Base-by-base conservation (phyloP, 2,329 filamentous ascomycete genomes). In the Trichoderma aggressivum region DNA sequence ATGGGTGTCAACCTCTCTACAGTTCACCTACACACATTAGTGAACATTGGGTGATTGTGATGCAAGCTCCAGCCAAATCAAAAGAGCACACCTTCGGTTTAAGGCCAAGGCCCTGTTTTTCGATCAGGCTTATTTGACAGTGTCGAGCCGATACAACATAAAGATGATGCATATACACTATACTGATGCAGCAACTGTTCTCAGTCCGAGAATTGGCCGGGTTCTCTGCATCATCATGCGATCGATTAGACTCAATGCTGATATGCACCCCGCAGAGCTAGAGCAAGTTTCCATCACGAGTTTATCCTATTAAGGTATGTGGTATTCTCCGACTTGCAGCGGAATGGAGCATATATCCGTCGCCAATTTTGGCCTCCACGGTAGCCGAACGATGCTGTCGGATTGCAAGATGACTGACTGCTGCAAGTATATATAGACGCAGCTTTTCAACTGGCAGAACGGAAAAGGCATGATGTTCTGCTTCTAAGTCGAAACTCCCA, bases 241-340 rank as follows among this genome's bases (percentile, higher is more conserved):
- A 66, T 39, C 50, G 56, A 58, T 24, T 24, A 30, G 36, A 59
- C 21, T 18, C 8, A 18, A 47, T 60, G 18, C 18, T 68, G 28
- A 12, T n/a, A 11, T 18, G 36, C 36, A 47, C 64, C 64, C 64
- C 64, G 64, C 64, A 60, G 55, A 32, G 12, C 55, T 68, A 68
- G 56, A 50, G 26, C 55, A 30, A 30, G 53, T 32, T 47, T 60
- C 55, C 36, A 5, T 60, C 24, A 32, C 36, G 36, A 43, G 26
- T 59, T 18, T 59, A n/a, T 60, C 64, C 64, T 21, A 47, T 47
- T 59, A 50, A 68, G 64, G 55, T 59, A 68, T 68, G 64, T 68
- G 34, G 64, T 60, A 68, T 68, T 67, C n/a, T 59, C 39, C 6
- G n/a, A 34, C 36, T 67, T 34, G 55, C 36, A 32, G 26, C 55